These are phyloP conservation scores for Wickerhamiella nectarea DNA, from an alignment of 805 yeast species.

Conservation along the genomic window DNA sequence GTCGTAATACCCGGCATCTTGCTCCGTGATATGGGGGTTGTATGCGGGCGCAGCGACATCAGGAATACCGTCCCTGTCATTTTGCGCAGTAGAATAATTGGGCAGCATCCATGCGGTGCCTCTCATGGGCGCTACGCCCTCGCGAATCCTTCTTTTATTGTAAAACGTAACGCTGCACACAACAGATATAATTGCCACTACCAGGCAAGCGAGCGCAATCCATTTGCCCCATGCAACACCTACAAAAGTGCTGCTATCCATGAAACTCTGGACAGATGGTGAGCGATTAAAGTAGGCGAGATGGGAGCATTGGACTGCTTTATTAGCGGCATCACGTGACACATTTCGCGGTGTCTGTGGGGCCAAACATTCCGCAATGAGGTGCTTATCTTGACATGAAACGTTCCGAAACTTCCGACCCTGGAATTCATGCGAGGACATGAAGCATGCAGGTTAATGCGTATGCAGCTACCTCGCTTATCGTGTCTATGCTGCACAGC, in stretches of 20 bases:
- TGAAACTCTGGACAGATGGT: too few relatives aligned
- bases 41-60: slow-evolving; percentile 15
- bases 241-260: not conserved
- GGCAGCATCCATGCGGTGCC: slow-evolving; percentile 10
- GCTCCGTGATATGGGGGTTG: slow-evolving; percentile 13
- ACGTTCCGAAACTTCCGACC: too few relatives aligned
- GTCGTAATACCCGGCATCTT: slow-evolving; percentile 16
- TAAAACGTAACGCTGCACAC: slow-evolving; percentile 1
- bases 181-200: not conserved
- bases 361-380: too few relatives aligned
- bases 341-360: too few relatives aligned
- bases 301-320: too few relatives aligned
- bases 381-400: too few relatives aligned
- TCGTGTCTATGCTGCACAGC: too few relatives aligned
- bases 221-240: slow-evolving; percentile 10
- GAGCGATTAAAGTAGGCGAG: too few relatives aligned
- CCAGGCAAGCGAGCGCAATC: slow-evolving; percentile 3
- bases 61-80: slow-evolving; percentile 6
- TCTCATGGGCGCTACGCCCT: not conserved
- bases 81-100: not conserved
- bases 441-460: not conserved
- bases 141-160: not conserved
- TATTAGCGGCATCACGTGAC: not conserved
- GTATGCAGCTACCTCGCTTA: not conserved
- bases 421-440: not conserved